Evolutionary conservation across 2,329 filamentous ascomycete genomes (phyloP), one percentile per base, ranked within the genome.

Genomic region (Fusarium domesticum): DNA sequence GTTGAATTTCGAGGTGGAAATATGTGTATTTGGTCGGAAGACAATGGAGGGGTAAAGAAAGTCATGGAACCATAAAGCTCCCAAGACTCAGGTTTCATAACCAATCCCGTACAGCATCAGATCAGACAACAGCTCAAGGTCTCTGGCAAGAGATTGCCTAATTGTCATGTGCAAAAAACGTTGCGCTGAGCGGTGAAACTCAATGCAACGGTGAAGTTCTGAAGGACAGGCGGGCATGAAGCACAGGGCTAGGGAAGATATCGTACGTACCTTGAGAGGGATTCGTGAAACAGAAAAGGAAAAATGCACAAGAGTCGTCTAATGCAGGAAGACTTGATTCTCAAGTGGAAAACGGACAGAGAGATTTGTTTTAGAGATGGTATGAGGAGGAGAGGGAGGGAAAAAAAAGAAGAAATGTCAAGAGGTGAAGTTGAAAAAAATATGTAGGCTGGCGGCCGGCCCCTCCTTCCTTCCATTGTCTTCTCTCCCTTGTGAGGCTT

Each of bases 401-500:
- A 50, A 43, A 50, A 50, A 51, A 50, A 50, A 51, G 54, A 56
- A 56, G 42, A 51, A 54, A 57, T 56, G 42, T 56, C 25, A 40
- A 41, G 46, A 48, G 49, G 28, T 46, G 54, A 42, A 54, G 59
- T 56, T 62, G 38, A 67, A 70, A 70, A 67, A 65, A 66, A 65
- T 54, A 54, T 54, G 52, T 54, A 62, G 51, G 56, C 55, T 47
- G 52, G 53, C 54, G 45, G 42, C 28, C 37, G 51, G 57, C 57
- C 57, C 57, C 57, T 60, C 57, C 57, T 57, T 48, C 51, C 51
- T 51, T 53, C 54, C 46, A 54, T 55, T 32, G 54, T 47, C 15
- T 59, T 58, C 58, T 59, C 58, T 57, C 51, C 50, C 48, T 57
- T 53, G 54, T 59, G 61, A 65, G 64, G 68, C 66, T 72, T 72